Base-by-base conservation (phyloP, 2,329 filamentous ascomycete genomes). In the Cladosporium sp. region DNA sequence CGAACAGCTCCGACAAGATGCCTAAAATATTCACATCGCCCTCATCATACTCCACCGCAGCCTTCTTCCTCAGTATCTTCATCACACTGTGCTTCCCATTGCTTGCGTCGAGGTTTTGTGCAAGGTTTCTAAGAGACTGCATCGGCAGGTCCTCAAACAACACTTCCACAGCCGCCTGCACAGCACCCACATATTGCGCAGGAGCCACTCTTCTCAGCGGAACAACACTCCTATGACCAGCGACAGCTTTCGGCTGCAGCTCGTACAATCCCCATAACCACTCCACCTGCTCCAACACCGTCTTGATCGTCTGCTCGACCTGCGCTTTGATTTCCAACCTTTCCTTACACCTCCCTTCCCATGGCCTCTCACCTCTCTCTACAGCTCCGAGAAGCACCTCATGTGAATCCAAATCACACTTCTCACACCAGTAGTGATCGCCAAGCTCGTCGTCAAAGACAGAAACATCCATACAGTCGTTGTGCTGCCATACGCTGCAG, bases 401-500 rank as follows among this genome's bases (percentile, higher is more conserved):
- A 80, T 99, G 95, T 68, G 93, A 88, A 63, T 92, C 86, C 0
- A 94, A 94, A 60, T 86, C 86, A 81, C 95, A 98, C 78, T 89
- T 82, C 78, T 99, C 95, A 79, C 95, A 99, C 79, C 90, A 96
- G 81, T 99, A 99, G 78, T 91, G 85, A 66, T 90, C 91, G 28
- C 91, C 90, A 63, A 92, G 84, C 73, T 93, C 88, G 66, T 93
- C 68, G 11, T 71, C 80, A 36, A 89, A 87, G 71, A 91, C 92
- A 54, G 89, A 88, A 73, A 97, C 87, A 63, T 92, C 92, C 83
- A 99, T 92, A 76, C 95, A 99, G 69, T 96, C 89, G 74, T 97
- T 97, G 79, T 99, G 95, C 79, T 99, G 95, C 95, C 95, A 99
- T 48, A 90, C 93, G 58, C 87, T 88, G 78, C 95, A 99, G 54